Base-by-base conservation (phyloP, 2,329 filamentous ascomycete species). In the Aspergillus phoenicis region DNA sequence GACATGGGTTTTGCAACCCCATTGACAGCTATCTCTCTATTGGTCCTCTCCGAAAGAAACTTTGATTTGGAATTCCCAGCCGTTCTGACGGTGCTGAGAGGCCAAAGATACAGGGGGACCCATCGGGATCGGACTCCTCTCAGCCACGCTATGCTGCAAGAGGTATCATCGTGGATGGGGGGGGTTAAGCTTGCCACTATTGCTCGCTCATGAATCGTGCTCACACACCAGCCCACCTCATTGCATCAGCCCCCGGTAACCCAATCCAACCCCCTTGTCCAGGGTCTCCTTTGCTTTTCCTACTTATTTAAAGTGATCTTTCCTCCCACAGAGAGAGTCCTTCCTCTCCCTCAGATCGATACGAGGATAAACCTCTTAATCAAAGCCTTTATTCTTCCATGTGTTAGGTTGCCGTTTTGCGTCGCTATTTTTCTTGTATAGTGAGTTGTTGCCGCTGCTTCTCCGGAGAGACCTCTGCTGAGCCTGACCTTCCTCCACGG, bases 321-420 rank as follows among this genome's bases (percentile, higher is more conserved):
- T 30, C 45, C 47, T 30, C 33, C 52, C 33, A 20, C 22, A 47
- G 38, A 15, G n/a, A 7, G 33, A 17, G 20, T 10, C 15, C 26
- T 13, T 20, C 13, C 24, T 45, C 26, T 36, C 11, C 4, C 33
- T 17, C 36, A 47, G 20, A 54, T 24, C 30, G 26, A 13, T 52
- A 8, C 52, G 43, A 56, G 53, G 39, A 56, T 47, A 30, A 15
- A 8, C 48, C 39, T 54, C 38, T 28, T 54, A 47, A 33, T 39
- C 41, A 47, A 47, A 30, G 30, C 47, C 33, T 36, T 15, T 38
- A 5, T 52, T 61, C 38, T 61, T 52, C 20, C 20, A 58, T 52
- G 53, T 58, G 39, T 57, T 58, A 58, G 30, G 57, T 58, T 41
- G 54, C 54, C 39, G 54, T 38, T 61, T 61, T 61, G 59, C 54